Evolutionary conservation across 306 rosid species (phyloP).

Genomic region (Vigna unguiculata): DNA sequence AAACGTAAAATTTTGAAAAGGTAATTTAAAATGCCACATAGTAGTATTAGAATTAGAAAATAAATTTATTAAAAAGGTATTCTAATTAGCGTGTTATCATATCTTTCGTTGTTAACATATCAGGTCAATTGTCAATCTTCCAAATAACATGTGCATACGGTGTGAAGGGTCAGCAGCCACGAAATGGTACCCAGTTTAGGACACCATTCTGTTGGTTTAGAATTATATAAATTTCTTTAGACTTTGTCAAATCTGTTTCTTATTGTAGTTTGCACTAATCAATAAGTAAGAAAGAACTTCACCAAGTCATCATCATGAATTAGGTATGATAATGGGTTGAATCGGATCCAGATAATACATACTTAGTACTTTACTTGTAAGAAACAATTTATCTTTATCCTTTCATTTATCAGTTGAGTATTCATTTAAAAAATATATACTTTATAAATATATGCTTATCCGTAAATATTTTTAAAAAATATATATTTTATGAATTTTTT

Average conservation of each 20-base stretch:
- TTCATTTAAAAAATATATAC: no score
- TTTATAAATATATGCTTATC: no score
- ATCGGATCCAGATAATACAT: no score
- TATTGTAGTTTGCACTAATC: background rate
- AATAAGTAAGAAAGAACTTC: background rate
- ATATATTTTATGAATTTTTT: no score
- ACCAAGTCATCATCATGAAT: background rate
- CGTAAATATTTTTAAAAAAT: no score
- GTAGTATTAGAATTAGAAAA: background rate
- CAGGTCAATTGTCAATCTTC: constrained; percentile 11
- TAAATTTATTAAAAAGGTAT: background rate
- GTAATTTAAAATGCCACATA: background rate
- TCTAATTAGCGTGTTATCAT: background rate
- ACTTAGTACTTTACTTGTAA: no score
- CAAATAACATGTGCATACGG: constrained; percentile 6
- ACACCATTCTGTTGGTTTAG: background rate
- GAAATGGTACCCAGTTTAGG: background rate
- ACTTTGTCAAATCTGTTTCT: background rate
- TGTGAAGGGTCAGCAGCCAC: background rate
- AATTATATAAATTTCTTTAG: background rate
- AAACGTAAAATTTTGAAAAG: background rate
- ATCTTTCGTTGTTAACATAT: background rate
- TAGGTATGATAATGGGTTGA: no score
- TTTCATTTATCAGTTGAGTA: no score
- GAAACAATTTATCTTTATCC: no score